A percentile compares a stretch with the other conserved stretches of the same genome.
These are phyloP conservation scores for Acidiella bohemica DNA, from an alignment of 495 filamentous ascomycete genomes.

Conservation along the genomic window DNA sequence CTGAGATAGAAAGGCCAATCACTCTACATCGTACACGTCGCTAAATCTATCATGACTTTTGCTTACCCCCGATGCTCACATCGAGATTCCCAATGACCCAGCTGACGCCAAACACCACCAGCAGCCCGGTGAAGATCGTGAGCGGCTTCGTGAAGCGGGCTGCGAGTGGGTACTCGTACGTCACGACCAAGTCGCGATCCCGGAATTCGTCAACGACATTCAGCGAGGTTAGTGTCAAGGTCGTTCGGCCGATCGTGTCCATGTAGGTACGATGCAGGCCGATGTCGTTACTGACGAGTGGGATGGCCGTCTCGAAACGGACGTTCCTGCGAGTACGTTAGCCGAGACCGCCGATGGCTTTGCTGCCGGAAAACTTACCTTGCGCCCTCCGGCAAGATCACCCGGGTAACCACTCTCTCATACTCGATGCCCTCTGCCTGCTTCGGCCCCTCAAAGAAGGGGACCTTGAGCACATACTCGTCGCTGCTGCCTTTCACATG, in stretches of 20 bases:
- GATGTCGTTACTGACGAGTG: constrained; percentile 40
- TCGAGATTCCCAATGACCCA: constrained; percentile 71
- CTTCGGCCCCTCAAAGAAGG: constrained; percentile 90
- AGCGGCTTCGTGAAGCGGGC: constrained; percentile 78
- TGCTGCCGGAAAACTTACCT: constrained; percentile 42
- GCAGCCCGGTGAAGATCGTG: constrained; percentile 59
- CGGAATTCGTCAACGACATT: constrained; percentile 82
- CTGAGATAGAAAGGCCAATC: no score
- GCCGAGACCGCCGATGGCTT: neutral
- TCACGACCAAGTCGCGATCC: constrained; percentile 63
- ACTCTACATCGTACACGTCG: no score
- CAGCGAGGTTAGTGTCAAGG: constrained; percentile 63
- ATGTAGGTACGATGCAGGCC: constrained; percentile 71
- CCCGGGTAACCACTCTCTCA: constrained; percentile 60
- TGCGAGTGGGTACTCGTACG: constrained; percentile 69
- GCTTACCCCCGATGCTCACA: constrained; percentile 43
- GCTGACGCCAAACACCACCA: constrained; percentile 58
- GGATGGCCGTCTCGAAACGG: constrained; percentile 49
- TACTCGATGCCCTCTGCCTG: constrained; percentile 73
- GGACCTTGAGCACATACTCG: constrained; percentile 76
- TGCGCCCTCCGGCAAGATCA: constrained; percentile 84
- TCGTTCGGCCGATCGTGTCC: constrained; percentile 81
- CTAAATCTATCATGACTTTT: no score
- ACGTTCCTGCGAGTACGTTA: constrained; percentile 43
- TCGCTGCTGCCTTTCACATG: constrained; percentile 42